Evolutionary conservation across 257 asterid species (phyloP), one percentile per base, ranked within the genome.

Genomic region (Petrea volubilis): DNA sequence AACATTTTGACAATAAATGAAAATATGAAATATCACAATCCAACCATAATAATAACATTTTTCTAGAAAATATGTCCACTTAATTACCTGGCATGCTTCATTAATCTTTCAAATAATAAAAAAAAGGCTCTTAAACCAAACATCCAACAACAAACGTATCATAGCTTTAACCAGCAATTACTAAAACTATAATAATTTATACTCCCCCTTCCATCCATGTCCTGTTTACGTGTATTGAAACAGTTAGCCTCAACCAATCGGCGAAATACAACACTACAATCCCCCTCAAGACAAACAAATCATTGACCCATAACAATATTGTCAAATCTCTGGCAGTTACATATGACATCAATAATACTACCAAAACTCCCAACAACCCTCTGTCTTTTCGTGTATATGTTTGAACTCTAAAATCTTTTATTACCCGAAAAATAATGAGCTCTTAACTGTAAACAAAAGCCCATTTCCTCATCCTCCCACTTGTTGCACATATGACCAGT

Each of bases 311-410:
- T 24, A 3, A 41, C 51, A 33, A 43, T 58, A 60, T 34, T 61
- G 38, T 46, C 44, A 60, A 58, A 25, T 3, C 20, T 27, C 25
- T 70, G 27, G 46, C 58, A 47, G 17, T 46, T 18, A 44, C 20
- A 33, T 12, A 13, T 21, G 10, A n/a, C 15, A 27, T 8, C 40
- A 43, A 53, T 0, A 33, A n/a, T 18, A 6, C 47, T 43, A 78
- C 79, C 79, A 50, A n/a, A 78, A 74, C 17, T 74, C 77, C 18
- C 83, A 78, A 74, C 83, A 57, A 79, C 81, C 20, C 63, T 34
- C 36, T 21, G 8, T 25, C 36, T 65, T 29, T 24, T 43, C 55
- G 34, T 34, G 40, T 17, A 41, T 24, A 60, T 5, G 51, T 66
- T 34, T 46, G 43, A 64, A 70, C 58, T 24, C 29, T 3, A 3